A percentile compares a stretch with the other conserved stretches of the same genome.
Evolutionary conservation across 306 rosid species (phyloP).

Genomic region (Notholithocarpus densiflorus): DNA sequence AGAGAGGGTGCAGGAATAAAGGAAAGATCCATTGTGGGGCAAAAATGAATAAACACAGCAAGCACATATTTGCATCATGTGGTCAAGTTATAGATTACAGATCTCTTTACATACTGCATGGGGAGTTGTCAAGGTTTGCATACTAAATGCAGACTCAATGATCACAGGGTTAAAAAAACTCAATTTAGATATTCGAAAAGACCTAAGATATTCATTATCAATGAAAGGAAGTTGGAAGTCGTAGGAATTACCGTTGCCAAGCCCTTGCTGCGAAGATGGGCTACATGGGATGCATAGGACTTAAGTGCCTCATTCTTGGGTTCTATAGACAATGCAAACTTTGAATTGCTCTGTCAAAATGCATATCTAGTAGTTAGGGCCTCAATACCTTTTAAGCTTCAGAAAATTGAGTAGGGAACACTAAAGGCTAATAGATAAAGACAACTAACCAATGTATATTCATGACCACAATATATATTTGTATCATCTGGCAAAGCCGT

Average conservation of each 20-base stretch:
- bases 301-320: conserved; percentile 81
- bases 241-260: conserved; percentile 73
- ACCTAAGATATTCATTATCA: background rate
- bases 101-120: background rate
- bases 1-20: too few relatives aligned
- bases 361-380: conserved; percentile 27
- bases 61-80: background rate
- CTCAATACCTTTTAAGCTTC: background rate
- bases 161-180: background rate
- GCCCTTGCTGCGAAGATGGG: conserved; percentile 71
- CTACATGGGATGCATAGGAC: conserved; percentile 67
- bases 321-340: conserved; percentile 87
- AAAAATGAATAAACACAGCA: background rate
- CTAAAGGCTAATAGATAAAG: background rate
- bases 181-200: background rate
- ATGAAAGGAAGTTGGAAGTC: background rate
- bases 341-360: conserved; percentile 68
- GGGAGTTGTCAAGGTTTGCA: background rate
- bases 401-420: conserved; percentile 15
- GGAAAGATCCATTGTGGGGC: background rate
- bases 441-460: conserved; percentile 72
- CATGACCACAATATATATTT: conserved; percentile 79
- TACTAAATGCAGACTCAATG: background rate
- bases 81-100: background rate
- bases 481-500: conserved; percentile 74